Conservation (phyloP, 805 yeast genomes). For the Zygotorulaspora florentina region DNA sequence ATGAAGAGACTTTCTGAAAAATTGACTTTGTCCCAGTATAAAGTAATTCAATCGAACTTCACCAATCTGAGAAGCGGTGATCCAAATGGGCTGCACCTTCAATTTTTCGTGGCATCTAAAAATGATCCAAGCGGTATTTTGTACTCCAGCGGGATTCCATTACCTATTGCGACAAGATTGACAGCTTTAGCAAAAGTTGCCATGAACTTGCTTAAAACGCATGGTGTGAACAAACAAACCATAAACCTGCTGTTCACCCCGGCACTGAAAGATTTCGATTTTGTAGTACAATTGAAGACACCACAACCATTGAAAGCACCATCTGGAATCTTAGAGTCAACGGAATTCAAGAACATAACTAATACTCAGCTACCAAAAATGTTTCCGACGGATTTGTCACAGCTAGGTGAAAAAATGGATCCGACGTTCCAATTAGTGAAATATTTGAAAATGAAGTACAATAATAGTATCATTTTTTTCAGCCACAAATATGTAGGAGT, state of each 20-base stretch:
- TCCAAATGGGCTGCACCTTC: constrained; percentile 75
- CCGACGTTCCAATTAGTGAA: constrained; percentile 55
- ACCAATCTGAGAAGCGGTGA: constrained; percentile 66
- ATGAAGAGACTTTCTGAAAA: constrained; percentile 53
- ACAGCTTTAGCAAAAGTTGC: constrained; percentile 85
- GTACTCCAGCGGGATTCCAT: constrained; percentile 64
- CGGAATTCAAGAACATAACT: constrained; percentile 57
- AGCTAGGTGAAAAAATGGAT: constrained; percentile 50
- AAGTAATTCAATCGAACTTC: constrained; percentile 60
- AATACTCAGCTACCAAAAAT: constrained; percentile 24
- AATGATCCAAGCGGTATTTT: constrained; percentile 82
- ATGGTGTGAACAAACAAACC: constrained; percentile 42
- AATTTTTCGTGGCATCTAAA: constrained; percentile 77
- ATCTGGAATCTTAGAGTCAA: constrained; percentile 54
- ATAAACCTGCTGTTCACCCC: constrained; percentile 68
- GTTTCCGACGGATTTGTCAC: constrained; percentile 36
- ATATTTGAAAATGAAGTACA: constrained; percentile 60
- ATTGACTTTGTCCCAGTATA: constrained; percentile 57
- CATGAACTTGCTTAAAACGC: constrained; percentile 45
- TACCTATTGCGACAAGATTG: constrained; percentile 81
- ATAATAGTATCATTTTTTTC: constrained; percentile 67
- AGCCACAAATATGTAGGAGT: constrained; percentile 50
- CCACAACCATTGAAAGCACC: constrained; percentile 40
- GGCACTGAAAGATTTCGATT: constrained; percentile 78
- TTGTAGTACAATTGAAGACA: constrained; percentile 58